Evolutionary conservation across 2,329 filamentous ascomycete genomes (phyloP), one percentile per base, ranked within the genome.

Genomic region (Colletotrichum melonis): DNA sequence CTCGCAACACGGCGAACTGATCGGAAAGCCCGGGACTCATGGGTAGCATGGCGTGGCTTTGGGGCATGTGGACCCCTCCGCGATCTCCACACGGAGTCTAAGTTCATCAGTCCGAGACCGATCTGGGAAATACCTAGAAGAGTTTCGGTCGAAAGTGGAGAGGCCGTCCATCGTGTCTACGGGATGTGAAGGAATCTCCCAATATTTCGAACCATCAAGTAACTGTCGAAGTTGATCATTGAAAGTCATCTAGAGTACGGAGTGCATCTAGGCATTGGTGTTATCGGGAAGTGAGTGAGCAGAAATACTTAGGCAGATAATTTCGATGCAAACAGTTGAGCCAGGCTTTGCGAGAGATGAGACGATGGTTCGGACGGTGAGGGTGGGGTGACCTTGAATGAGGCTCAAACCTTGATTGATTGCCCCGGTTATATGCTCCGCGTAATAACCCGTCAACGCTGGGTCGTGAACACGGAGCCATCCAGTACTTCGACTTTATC

Each of bases 21-120:
- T 24, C 66, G 63, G 67, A 52, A 66, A 7, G 22, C 42, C 55
- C 67, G 62, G 62, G 42, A 32, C 38, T 24, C 42, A 16, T 59
- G 28, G 38, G 26, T 32, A 62, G 32, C 19, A 35, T 38, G 46
- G 32, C 63, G 67, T 56, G 56, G 32, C 7, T 38, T 24, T n/a
- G 14, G 19, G 16, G 6, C 7, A 16, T 35, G 22, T 26, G 26
- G 26, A 42, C 2, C 30, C 28, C n/a, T 63, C 30, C 30, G 19
- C 26, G 49, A 28, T 32, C 56, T 16, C 56, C 49, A 71, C 6
- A 38, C 49, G 32, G 26, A 63, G 56, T 46, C n/a, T 32, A 32
- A 30, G 28, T 22, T 42, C 14, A 54, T 8, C 14, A 46, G 19
- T 30, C 58, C 58, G 28, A 54, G 6, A 11, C 49, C 35, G 38